Evolutionary conservation across 179 eudicot genomes (phyloP).

Genomic region (Beta corolliflora): DNA sequence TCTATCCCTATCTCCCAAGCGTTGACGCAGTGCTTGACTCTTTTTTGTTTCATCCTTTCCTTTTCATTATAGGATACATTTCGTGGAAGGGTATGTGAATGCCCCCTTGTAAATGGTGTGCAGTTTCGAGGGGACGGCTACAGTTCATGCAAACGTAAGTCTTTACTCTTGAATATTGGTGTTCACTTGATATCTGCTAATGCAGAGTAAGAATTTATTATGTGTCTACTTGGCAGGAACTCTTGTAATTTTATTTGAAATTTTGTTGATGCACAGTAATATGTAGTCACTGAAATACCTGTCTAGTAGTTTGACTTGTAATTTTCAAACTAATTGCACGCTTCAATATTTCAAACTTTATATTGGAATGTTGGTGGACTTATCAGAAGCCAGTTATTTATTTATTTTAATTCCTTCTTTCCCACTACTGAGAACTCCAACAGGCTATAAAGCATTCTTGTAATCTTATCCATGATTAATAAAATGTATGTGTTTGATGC

Average conservation of each 20-base stretch:
- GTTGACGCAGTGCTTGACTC: constrained; percentile 3
- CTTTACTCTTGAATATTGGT: constrained; percentile 7
- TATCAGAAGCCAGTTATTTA: background rate
- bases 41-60: background rate
- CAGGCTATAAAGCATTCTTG: background rate
- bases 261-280: background rate
- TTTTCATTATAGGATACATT: constrained; percentile 70
- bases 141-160: constrained; percentile 71
- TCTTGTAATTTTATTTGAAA: too few species aligned
- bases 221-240: background rate
- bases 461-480: background rate
- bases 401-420: background rate
- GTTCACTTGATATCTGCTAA: background rate
- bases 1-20: background rate
- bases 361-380: background rate
- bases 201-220: background rate
- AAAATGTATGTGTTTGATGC: background rate
- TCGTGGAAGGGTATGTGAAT: constrained; percentile 98
- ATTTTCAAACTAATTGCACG: background rate
- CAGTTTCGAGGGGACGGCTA: constrained; percentile 96
- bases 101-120: constrained; percentile 90
- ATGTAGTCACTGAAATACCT: background rate
- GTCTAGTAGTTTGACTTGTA: background rate
- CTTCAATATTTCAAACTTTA: background rate
- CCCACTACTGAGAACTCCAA: background rate